These are phyloP conservation scores for Coemansia pectinata DNA, from an alignment of 192 early-diverging fungal species.

Conservation along the genomic window DNA sequence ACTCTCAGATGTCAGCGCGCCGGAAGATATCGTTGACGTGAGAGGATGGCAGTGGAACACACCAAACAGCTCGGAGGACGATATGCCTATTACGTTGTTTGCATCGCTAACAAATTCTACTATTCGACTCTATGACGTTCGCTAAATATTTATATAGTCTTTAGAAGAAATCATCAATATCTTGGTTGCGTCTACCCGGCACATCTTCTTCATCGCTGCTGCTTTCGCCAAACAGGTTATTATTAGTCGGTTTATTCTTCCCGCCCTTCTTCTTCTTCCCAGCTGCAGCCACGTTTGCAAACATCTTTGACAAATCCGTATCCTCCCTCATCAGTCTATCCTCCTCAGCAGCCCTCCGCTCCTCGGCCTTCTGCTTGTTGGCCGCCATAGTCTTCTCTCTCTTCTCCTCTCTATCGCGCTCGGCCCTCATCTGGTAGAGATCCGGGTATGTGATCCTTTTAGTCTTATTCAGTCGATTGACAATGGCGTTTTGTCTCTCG, in stretches of 20 bases:
- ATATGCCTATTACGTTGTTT: constrained; percentile 9
- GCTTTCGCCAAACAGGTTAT: constrained; percentile 32
- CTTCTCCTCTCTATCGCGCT: constrained; percentile 52
- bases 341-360: constrained; percentile 39
- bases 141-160: not conserved
- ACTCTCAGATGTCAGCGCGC: constrained; percentile 8
- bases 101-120: constrained; percentile 29
- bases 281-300: constrained; percentile 42
- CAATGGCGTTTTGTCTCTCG: constrained; percentile 75
- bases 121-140: constrained; percentile 40
- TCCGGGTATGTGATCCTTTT: constrained; percentile 77
- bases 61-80: not conserved
- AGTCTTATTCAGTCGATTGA: constrained; percentile 96
- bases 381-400: constrained; percentile 25
- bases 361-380: constrained; percentile 46
- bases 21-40: constrained; percentile 37
- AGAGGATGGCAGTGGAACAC: constrained; percentile 30
- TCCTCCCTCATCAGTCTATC: constrained; percentile 38
- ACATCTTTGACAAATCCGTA: constrained; percentile 44
- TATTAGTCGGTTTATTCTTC: constrained; percentile 14
- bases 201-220: constrained; percentile 7
- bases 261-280: constrained; percentile 8
- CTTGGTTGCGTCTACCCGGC: constrained; percentile 10
- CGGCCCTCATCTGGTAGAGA: constrained; percentile 70
- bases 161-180: constrained; percentile 35